Evolutionary conservation across 2,329 filamentous ascomycete genomes (phyloP), one percentile per base, ranked within the genome.

Genomic region (Arthrinium phaeospermum): DNA sequence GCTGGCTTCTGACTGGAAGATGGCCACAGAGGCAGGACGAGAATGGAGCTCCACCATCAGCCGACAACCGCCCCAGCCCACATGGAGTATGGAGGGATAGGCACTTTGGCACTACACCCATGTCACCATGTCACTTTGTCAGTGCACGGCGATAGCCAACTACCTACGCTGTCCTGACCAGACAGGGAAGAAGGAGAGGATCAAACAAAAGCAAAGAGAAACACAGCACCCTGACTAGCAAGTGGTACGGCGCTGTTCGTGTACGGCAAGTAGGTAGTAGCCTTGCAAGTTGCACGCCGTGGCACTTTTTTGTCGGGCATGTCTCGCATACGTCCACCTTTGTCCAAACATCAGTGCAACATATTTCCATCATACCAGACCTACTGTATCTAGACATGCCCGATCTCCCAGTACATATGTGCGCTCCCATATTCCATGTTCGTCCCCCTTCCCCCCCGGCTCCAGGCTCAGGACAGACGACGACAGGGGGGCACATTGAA

Each of bases 181-280:
- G 22, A n/a, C 6, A 12, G 12, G 47, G 22, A 24, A 51, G 13
- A 14, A 27, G 24, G n/a, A 24, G 22, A 41, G 57, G 22, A 64
- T 41, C 34, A 64, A 64, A 64, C 57, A 64, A 64, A 64, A 64
- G 57, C 30, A 64, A 64, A 64, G 57, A 64, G 57, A 64, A 64
- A 64, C 57, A 64, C 37, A 41, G 37, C 37, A 41, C 37, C 37
- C 37, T 41, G 37, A 41, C 37, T 24, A 3, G 7, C 19, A 19
- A 61, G 53, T 51, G 24, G 49, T 22, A 49, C 47, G 47, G n/a
- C 47, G 45, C 47, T 24, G 51, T 57, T 57, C 51, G 51, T 57
- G 30, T 57, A 16, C 13, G 4, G n/a, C 13, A 2, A 30, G 27
- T 30, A 30, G 27, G 27, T 30, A 30, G 27, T 34, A 30, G 27